Evolutionary conservation across 306 rosid genomes (phyloP), one percentile per base, ranked within the genome.

Genomic region (Abrus pulchellus): DNA sequence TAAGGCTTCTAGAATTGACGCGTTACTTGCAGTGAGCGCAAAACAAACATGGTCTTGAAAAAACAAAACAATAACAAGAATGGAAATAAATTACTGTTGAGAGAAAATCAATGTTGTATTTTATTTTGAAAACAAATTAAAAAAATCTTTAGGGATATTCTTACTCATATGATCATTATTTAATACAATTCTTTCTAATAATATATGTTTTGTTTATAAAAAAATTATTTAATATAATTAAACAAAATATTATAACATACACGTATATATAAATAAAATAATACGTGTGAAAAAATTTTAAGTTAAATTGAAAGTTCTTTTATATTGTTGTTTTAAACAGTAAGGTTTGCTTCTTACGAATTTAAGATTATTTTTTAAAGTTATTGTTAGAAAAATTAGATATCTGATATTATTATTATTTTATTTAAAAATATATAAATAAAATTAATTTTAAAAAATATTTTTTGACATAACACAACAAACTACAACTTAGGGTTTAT

Each of bases 1-100:
- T 5, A 38, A 56, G 28, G 62, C 53, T 82, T 76, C 82, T 82
- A 76, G 85, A 68, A 3, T 44, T 9, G 36, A 20, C 30, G 32
- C n/a, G 13, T 57, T 57, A 48, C 77, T 43, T 69, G 78, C 11
- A 69, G 61, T 50, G 59, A 40, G 36, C 4, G 44, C 74, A 61
- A 77, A 77, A 36, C 74, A 82, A 68, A 60, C 68, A 59, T 20
- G 2, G 28, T 12, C 65, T 52, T 36, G 7, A 48, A 63, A 27
- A 33, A 60, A 40, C n/a, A 41, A 30, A 73, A 29, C 29, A 75
- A 62, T 13, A n/a, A 48, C 72, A 62, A 0, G 41, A 62, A 63
- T 49, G 30, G 29, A 34, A 4, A 5, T n/a, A 47, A 13, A 30
- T 1, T 12, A 30, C 6, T 69, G 29, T 5, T 12, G 6, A 45